Percentiles rank a stretch among this genome's conserved stretches.
Evolutionary conservation across 805 yeast genomes (phyloP).

Genomic region (Candida corydali): DNA sequence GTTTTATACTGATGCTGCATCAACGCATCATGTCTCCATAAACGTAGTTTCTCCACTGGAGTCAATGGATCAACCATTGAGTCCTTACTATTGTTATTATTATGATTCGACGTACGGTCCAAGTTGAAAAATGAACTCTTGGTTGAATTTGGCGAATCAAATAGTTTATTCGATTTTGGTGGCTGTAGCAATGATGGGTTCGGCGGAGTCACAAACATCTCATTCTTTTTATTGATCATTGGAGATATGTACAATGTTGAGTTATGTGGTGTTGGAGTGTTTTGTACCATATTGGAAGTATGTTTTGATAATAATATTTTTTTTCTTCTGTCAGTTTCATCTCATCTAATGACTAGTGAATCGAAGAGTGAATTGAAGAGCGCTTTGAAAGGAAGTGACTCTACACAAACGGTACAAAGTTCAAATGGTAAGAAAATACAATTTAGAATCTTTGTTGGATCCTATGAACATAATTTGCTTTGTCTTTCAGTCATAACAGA

Average conservation of each 20-base stretch:
- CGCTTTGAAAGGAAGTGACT: constrained; percentile 7
- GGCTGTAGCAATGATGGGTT: constrained; percentile 21
- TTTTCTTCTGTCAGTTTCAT: too few species aligned
- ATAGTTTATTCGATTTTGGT: constrained; percentile 18
- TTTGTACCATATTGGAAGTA: constrained; percentile 18
- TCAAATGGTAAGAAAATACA: constrained; percentile 18
- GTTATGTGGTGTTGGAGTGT: constrained; percentile 54
- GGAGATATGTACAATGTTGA: constrained; percentile 77
- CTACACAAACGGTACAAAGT: background rate
- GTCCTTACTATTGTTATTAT: constrained; percentile 1
- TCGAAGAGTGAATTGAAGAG: constrained; percentile 5
- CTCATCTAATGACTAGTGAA: background rate
- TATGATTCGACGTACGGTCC: constrained; percentile 14
- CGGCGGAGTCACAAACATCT: constrained; percentile 45
- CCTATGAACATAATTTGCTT: constrained; percentile 88
- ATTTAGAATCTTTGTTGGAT: constrained; percentile 86
- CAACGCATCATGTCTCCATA: constrained; percentile 92
- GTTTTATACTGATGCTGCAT: constrained; percentile 89
- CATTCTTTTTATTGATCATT: constrained; percentile 42
- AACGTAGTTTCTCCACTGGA: constrained; percentile 78
- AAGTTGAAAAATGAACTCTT: constrained; percentile 31
- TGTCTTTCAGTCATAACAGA: constrained; percentile 76
- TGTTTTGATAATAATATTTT: constrained; percentile 2
- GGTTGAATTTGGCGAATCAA: constrained; percentile 42
- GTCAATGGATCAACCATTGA: constrained; percentile 45